Evolutionary conservation across 495 filamentous ascomycete genomes (phyloP).

Genomic region (Penicillium macrosclerotiorum): DNA sequence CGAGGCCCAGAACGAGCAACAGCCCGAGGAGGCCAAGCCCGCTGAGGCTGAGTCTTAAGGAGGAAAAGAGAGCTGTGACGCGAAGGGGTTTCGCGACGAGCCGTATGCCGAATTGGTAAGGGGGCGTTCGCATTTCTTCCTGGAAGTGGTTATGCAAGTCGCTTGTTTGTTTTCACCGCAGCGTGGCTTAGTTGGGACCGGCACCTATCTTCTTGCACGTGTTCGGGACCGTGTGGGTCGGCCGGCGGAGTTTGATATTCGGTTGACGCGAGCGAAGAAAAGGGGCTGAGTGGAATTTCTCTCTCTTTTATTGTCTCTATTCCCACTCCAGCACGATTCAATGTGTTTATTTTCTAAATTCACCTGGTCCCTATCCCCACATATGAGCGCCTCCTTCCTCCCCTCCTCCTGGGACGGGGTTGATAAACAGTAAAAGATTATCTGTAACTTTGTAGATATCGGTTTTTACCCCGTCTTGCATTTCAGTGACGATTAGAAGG

Average conservation of each 20-base stretch:
- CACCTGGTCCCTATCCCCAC: slow-evolving; percentile 5
- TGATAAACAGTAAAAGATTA: too few relatives aligned
- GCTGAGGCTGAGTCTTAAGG: slow-evolving; percentile 39
- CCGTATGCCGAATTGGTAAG: slow-evolving; percentile 24
- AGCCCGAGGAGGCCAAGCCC: slow-evolving; percentile 45
- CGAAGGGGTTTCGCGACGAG: slow-evolving; percentile 12
- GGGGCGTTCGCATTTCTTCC: slow-evolving; percentile 42
- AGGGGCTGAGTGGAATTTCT: slow-evolving; percentile 49
- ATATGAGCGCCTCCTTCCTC: too few relatives aligned
- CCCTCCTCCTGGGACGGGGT: too few relatives aligned
- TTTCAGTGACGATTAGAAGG: too few relatives aligned
- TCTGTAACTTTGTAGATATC: too few relatives aligned
- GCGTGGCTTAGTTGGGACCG: slow-evolving; percentile 42
- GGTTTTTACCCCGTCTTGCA: too few relatives aligned
- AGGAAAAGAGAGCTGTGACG: slow-evolving; percentile 4
- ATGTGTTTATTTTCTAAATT: slow-evolving; percentile 42
- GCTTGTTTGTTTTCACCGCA: slow-evolving; percentile 40
- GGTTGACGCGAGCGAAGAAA: slow-evolving; percentile 46
- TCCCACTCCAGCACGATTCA: slow-evolving; percentile 50
- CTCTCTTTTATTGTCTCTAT: slow-evolving; percentile 51
- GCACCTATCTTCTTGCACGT: slow-evolving; percentile 38
- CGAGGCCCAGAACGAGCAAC: slow-evolving; percentile 38
- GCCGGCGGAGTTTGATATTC: slow-evolving; percentile 53
- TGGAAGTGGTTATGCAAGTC: slow-evolving; percentile 42
- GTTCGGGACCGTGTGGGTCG: slow-evolving; percentile 42